Conservation (phyloP, 148 eudicot species). For the Bassia scoparia region DNA sequence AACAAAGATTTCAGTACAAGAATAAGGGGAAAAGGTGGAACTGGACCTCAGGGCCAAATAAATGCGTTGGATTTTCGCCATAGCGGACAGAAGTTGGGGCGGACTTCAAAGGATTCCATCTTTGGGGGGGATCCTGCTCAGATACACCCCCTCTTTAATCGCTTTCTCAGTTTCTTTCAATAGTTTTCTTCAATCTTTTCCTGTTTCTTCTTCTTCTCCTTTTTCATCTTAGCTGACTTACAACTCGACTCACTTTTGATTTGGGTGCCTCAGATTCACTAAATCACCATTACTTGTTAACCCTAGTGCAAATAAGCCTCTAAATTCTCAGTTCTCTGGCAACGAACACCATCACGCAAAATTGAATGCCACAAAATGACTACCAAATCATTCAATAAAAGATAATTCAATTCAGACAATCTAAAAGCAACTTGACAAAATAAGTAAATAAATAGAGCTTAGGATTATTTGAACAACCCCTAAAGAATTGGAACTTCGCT, state of each 20-base stretch:
- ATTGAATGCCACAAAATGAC: no score
- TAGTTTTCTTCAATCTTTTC: conserved; percentile 49
- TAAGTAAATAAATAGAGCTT: no score
- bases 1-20: not conserved
- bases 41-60: conserved; percentile 77
- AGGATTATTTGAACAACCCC: no score
- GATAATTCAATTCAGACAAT: no score
- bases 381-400: not conserved
- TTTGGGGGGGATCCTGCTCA: conserved; percentile 79
- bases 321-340: no score
- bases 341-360: no score
- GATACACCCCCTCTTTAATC: conserved; percentile 57
- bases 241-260: not conserved
- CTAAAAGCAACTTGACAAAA: no score
- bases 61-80: conserved; percentile 66
- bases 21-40: conserved; percentile 11
- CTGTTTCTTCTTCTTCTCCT: conserved; percentile 35
- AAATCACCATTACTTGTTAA: no score
- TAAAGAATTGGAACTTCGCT: no score
- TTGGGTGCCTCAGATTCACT: not conserved
- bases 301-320: no score
- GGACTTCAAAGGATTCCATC: conserved; percentile 79
- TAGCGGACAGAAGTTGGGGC: conserved; percentile 66
- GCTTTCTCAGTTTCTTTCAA: conserved; percentile 55
- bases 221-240: conserved; percentile 10